phyloP scores from a whole-genome alignment of 1,284 basidiomycete genomes.

The Vanrija pseudolonga region DNA sequence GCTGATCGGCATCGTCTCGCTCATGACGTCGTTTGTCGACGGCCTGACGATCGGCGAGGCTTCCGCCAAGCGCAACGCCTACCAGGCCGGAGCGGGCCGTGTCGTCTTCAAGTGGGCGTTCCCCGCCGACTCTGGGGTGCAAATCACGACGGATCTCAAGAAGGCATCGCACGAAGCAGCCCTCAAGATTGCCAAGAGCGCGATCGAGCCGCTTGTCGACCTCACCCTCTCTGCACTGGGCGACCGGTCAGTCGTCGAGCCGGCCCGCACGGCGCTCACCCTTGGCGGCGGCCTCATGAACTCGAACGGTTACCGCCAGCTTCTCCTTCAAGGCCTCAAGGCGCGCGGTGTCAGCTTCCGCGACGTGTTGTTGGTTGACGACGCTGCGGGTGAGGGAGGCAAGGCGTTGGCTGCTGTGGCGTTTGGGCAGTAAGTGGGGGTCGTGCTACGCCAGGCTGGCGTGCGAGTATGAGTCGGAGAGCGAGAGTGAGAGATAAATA shows the following conservation, averaged over 20 bases:
- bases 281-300: slow-evolving; percentile 43
- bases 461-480: too few relatives aligned
- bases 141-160: slow-evolving; percentile 4
- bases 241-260: slow-evolving; percentile 30
- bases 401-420: slow-evolving; percentile 30
- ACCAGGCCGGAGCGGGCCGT: slow-evolving; percentile 35
- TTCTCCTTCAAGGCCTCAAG: slow-evolving; percentile 29
- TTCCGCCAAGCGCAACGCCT: slow-evolving; percentile 35
- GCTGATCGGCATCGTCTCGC: slow-evolving; percentile 33
- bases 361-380: slow-evolving; percentile 28
- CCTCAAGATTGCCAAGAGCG: slow-evolving; percentile 19
- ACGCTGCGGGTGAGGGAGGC: slow-evolving; percentile 40
- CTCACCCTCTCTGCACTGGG: slow-evolving; percentile 34
- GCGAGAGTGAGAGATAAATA: too few relatives aligned
- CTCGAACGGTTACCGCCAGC: slow-evolving; percentile 29
- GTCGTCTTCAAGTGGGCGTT: slow-evolving; percentile 40
- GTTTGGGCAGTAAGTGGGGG: slow-evolving; percentile 31
- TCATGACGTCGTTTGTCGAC: slow-evolving; percentile 25
- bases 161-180: slow-evolving; percentile 22
- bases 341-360: slow-evolving; percentile 28
- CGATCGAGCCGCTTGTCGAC: slow-evolving; percentile 26
- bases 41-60: slow-evolving; percentile 31
- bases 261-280: slow-evolving; percentile 25
- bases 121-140: slow-evolving; percentile 21
- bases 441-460: too few relatives aligned